Evolutionary conservation across 306 rosid species (phyloP).

Genomic region (Sindora glabra): DNA sequence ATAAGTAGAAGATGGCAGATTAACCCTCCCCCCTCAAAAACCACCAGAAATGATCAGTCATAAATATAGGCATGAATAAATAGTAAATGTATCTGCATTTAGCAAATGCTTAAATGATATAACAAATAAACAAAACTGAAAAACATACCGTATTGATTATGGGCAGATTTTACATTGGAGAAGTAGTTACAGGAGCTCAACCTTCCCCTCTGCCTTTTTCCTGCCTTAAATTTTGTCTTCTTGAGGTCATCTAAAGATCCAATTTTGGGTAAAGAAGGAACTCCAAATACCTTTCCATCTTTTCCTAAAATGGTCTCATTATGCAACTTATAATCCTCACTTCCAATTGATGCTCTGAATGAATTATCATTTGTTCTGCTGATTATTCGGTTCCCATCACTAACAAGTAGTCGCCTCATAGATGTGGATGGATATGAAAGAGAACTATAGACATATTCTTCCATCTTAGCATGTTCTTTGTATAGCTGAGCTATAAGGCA

Average conservation of each 20-base stretch:
- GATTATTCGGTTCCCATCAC: constrained; percentile 58
- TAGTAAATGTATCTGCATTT: neutral
- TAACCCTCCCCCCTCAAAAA: too few species aligned
- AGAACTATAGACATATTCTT: constrained; percentile 42
- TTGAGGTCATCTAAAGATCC: constrained; percentile 15
- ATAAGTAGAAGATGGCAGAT: too few species aligned
- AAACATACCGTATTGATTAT: constrained; percentile 10
- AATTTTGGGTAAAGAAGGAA: constrained; percentile 47
- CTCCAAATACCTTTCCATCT: constrained; percentile 26
- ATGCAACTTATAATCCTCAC: constrained; percentile 30
- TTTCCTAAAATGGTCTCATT: constrained; percentile 20
- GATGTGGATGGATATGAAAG: constrained; percentile 29
- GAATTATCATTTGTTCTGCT: constrained; percentile 29
- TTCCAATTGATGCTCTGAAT: constrained; percentile 20
- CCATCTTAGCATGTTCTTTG: constrained; percentile 49
- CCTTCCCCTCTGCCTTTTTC: constrained; percentile 26
- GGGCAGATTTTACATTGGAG: constrained; percentile 22
- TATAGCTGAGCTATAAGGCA: constrained; percentile 73
- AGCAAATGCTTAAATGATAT: neutral
- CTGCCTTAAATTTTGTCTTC: constrained; percentile 26
- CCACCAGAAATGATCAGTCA: too few species aligned
- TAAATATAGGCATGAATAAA: neutral
- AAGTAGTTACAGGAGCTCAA: constrained; percentile 21
- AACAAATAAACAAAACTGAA: neutral
- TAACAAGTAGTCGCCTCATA: constrained; percentile 44